Base-by-base conservation (phyloP, 1,284 basidiomycete species). In the Agroathelia rolfsii region DNA sequence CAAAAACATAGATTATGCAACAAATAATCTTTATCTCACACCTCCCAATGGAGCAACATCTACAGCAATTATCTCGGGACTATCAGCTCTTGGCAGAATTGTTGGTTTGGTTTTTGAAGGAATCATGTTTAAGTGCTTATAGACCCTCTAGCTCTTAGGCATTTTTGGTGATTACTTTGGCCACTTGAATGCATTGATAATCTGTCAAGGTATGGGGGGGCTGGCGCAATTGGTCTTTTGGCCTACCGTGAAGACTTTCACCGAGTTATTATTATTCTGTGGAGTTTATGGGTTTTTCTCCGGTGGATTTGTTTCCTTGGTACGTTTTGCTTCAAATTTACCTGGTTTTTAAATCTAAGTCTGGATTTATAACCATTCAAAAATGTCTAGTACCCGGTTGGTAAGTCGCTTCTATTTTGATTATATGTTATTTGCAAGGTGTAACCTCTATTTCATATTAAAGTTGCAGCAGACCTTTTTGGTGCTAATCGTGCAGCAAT, bases 1-100 rank as follows among this genome's bases (percentile, higher is more conserved):
- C n/a, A n/a, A n/a, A n/a, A n/a, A n/a, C n/a, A n/a, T n/a, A 37
- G 36, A 23, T 27, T 37, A 37, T 32, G 24, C 30, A n/a, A 22
- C 18, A 3, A 37, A 34, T 18, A 28, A 34, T 16, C 21, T 37
- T 10, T 24, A 28, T 12, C 36, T 27, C 18, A 27, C 31, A 10
- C 31, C 36, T n/a, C 31, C 29, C n/a, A 32, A 37, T 21, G 36
- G 36, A 6, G 36, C 36, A 13, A 37, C 34, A 10, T 34, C 36
- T 7, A 32, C 32, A 9, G 36, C 36, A 6, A 19, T 37, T 6
- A 37, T 37, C 13, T 34, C 36, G 23, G 36, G 24, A 12, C 30
- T 34, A 8, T 37, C 36, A 15, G 36, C 36, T 5, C 11, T 37
- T 14, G 36, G 36, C 5, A 24, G 36, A 7, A 28, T 37, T 20